These are phyloP conservation scores for Paramecium tetraurelia DNA, from an alignment of 73 alveolate genomes.

Conservation along the genomic window DNA sequence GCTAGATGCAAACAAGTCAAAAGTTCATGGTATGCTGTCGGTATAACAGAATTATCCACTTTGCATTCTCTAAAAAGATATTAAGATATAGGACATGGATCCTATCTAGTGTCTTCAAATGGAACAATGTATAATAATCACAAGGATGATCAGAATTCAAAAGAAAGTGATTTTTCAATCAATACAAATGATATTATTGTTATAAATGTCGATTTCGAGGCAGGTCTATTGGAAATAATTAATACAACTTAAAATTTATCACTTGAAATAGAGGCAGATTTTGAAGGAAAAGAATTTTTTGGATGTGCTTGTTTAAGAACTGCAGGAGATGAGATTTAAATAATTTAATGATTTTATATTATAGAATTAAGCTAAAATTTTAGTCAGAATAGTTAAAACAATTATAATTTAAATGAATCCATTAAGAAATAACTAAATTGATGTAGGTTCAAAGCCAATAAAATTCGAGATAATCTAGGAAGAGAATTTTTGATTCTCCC, in stretches of 20 bases:
- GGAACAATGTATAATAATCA: slow-evolving; percentile 49
- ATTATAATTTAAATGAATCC: background rate
- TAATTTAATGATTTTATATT: background rate
- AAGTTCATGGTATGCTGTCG: slow-evolving; percentile 59
- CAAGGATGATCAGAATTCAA: slow-evolving; percentile 11
- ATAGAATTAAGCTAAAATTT: background rate
- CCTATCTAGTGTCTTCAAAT: slow-evolving; percentile 57
- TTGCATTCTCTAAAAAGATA: slow-evolving; percentile 33
- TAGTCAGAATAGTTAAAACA: background rate
- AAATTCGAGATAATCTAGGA: background rate
- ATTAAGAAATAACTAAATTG: background rate
- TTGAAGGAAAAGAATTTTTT: background rate
- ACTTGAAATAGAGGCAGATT: background rate
- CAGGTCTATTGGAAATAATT: background rate
- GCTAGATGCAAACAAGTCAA: background rate
- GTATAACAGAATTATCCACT: slow-evolving; percentile 36
- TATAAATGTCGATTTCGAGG: background rate
- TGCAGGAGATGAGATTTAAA: slow-evolving; percentile 17
- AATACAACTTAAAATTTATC: background rate
- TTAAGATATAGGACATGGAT: slow-evolving; percentile 50
- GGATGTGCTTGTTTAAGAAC: slow-evolving; percentile 46
- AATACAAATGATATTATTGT: slow-evolving; percentile 25
- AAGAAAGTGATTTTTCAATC: background rate
- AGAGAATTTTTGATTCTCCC: background rate
- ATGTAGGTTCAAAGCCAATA: background rate